Base-by-base conservation (phyloP, 192 early-diverging fungal genomes). In the Rhizophlyctis rosea region DNA sequence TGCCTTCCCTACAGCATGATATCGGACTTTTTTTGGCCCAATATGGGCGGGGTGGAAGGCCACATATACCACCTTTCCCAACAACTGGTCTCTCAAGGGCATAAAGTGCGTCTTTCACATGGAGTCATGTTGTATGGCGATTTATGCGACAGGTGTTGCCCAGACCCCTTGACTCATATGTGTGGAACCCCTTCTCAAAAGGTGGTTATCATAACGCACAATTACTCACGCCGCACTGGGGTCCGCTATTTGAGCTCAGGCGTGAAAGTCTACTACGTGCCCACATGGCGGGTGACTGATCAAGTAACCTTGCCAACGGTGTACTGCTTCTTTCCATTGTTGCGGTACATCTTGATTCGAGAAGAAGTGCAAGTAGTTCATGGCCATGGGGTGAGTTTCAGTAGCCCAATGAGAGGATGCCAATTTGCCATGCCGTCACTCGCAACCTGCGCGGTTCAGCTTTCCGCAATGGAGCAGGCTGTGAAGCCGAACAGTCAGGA, bases 11-110 rank as follows among this genome's bases (percentile, higher is more conserved):
- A 44, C 7, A 72, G 93, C 70, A 91, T 98, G 86, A 93, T 95
- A 2, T 94, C 90, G 4, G 96, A 99, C 76, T 96, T 98, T 73
- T 96, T 98, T 76, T 98, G 93, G 71, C 96, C 96, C 28, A 95
- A 91, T 61, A 86, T 94, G 67, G 96, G 96, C 50, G 96, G 96
- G 13, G 91, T 99, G 9, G 96, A 99, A 69, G 86, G 84, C 34
- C 96, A 99, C 74, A 73, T 98, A 27, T 95, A 92, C 68, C 89
- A 91, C 68, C 81, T 96, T 36, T 91, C 94, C 29, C 90, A 92
- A 72, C 82, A 88, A 62, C 78, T 99, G 28, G 89, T 93, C 49
- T 84, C 80, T 65, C 86, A 92, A 2, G 96, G 94, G 3, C 96
- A 98, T 76, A 96, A 95, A 76, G 93, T 86, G 61, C 23, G n/a